Conservation (phyloP, 108 stramenopile genomes). For the Nitzschia sp. region DNA sequence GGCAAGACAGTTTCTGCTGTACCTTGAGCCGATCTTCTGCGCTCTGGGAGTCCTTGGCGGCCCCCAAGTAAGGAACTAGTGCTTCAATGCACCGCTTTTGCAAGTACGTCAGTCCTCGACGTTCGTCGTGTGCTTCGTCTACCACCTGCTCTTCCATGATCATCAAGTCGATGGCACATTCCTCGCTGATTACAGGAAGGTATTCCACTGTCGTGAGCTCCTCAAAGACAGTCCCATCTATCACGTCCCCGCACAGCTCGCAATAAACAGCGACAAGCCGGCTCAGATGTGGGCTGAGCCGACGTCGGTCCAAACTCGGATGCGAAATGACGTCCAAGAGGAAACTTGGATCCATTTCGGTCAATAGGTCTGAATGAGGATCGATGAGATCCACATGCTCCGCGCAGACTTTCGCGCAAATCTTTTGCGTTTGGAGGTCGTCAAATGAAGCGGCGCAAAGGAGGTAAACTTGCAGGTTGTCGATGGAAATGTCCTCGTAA, state of each 20-base stretch:
- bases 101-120: slow-evolving; percentile 7
- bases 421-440: slow-evolving; percentile 24
- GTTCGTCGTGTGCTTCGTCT: slow-evolving; percentile 9
- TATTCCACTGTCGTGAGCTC: slow-evolving; percentile 25
- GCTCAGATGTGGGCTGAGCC: slow-evolving; percentile 25
- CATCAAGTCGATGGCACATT: slow-evolving; percentile 31
- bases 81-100: slow-evolving; percentile 24
- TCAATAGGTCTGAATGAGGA: slow-evolving; percentile 25
- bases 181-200: slow-evolving; percentile 26
- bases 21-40: slow-evolving; percentile 1
- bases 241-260: slow-evolving; percentile 11
- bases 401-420: slow-evolving; percentile 27
- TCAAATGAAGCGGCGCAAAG: slow-evolving; percentile 27
- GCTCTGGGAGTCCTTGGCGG: not conserved
- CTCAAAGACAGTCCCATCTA: slow-evolving; percentile 33
- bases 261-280: slow-evolving; percentile 36
- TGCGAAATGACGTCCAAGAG: slow-evolving; percentile 36
- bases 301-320: slow-evolving; percentile 13
- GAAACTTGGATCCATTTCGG: slow-evolving; percentile 46
- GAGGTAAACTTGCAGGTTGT: slow-evolving; percentile 34
- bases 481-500: slow-evolving; percentile 34
- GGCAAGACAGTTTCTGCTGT: not conserved
- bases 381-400: slow-evolving; percentile 27
- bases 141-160: slow-evolving; percentile 25
- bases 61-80: slow-evolving; percentile 11